phyloP scores from a whole-genome alignment of 805 yeast species.

The Yamadazyma sp. region DNA sequence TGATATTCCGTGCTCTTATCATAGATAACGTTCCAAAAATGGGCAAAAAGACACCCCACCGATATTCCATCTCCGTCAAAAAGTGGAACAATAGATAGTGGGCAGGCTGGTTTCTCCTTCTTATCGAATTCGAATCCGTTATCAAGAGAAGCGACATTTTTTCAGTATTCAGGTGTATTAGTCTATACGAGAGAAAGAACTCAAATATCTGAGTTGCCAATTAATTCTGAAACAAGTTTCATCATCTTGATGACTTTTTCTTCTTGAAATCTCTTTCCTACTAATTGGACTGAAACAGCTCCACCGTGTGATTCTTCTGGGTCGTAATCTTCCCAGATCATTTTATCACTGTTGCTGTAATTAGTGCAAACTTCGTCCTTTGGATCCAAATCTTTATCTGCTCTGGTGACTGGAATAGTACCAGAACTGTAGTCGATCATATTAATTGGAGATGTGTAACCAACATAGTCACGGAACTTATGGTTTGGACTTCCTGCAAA shows the following conservation, averaged over 20 bases:
- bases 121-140: no score
- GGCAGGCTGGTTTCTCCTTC: no score
- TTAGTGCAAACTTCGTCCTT: slow-evolving; percentile 27
- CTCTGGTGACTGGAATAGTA: slow-evolving; percentile 49
- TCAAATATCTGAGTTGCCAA: slow-evolving; percentile 5
- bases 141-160: no score
- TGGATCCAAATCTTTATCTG: slow-evolving; percentile 45
- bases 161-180: no score
- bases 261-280: slow-evolving; percentile 53
- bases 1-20: neutral
- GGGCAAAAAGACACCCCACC: no score
- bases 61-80: no score
- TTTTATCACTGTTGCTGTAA: slow-evolving; percentile 45
- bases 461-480: slow-evolving; percentile 47
- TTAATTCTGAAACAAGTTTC: slow-evolving; percentile 22
- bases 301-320: slow-evolving; percentile 50
- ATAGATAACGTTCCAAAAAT: no score
- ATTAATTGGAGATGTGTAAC: slow-evolving; percentile 75
- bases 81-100: no score
- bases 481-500: slow-evolving; percentile 68
- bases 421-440: slow-evolving; percentile 68
- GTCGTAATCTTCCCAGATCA: slow-evolving; percentile 46
- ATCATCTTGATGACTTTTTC: slow-evolving; percentile 54
- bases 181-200: no score
- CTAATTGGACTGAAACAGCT: slow-evolving; percentile 52